phyloP scores from a whole-genome alignment of 2,329 filamentous ascomycete species.

The Talaromyces sp. region DNA sequence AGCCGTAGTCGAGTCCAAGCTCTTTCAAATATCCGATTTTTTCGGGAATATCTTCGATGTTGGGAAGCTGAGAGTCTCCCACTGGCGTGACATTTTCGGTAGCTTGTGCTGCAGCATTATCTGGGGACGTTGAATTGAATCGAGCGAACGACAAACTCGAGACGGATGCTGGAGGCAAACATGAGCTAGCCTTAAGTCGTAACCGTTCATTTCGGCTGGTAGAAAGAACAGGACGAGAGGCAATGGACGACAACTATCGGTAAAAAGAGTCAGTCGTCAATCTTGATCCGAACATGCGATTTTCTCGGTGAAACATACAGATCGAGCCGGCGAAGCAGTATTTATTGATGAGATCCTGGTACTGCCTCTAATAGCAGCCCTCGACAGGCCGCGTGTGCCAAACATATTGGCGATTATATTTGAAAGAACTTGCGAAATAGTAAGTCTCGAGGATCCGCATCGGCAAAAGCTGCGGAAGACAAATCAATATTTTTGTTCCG shows the following conservation, averaged over 20 bases:
- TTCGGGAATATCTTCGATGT: constrained; percentile 62
- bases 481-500: constrained; percentile 18
- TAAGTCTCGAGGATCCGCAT: background rate
- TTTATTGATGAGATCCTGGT: constrained; percentile 29
- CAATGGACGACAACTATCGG: constrained; percentile 36
- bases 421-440: constrained; percentile 5
- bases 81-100: constrained; percentile 18
- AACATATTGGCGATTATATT: constrained; percentile 45
- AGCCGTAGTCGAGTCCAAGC: constrained; percentile 84
- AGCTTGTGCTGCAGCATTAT: constrained; percentile 5
- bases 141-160: constrained; percentile 30
- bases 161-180: constrained; percentile 21
- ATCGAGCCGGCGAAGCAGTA: constrained; percentile 36
- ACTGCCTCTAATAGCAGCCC: constrained; percentile 44
- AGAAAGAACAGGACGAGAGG: constrained; percentile 26
- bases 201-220: constrained; percentile 17
- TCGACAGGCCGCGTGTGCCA: constrained; percentile 53
- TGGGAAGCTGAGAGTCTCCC: constrained; percentile 24
- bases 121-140: constrained; percentile 39
- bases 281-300: background rate
- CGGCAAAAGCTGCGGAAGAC: background rate
- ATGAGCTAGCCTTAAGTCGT: constrained; percentile 11
- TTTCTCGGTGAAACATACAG: constrained; percentile 7
- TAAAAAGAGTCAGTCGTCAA: constrained; percentile 21
- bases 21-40: constrained; percentile 77